phyloP scores from a whole-genome alignment of 352 stramenopile genomes.

The Pythium diclinum region DNA sequence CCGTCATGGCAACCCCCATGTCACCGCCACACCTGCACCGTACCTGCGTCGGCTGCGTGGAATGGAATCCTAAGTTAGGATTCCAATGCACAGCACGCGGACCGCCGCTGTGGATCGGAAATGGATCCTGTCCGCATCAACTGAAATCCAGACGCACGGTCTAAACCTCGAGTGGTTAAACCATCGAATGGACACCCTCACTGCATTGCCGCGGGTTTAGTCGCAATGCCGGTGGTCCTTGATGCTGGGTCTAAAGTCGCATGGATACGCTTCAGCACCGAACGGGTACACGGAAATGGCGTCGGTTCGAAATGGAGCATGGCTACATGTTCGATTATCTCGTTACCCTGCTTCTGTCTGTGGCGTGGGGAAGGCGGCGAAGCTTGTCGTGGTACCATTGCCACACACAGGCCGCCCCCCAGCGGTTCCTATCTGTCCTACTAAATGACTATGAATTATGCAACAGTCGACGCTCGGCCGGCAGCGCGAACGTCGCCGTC shows the following conservation, averaged over 20 bases:
- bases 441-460: constrained; percentile 13
- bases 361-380: not conserved
- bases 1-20: no score
- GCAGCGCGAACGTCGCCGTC: not conserved
- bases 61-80: no score
- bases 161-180: no score
- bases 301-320: not conserved
- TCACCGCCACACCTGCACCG: no score
- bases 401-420: not conserved
- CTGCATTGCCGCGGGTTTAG: no score
- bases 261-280: not conserved
- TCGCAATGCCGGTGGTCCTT: no score
- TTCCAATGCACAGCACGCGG: no score
- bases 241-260: not conserved
- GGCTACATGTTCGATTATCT: not conserved
- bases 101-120: no score
- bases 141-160: no score
- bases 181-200: no score
- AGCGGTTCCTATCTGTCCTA: constrained; percentile 27
- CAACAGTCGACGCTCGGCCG: not conserved
- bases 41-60: no score
- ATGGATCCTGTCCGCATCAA: no score
- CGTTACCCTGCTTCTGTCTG: not conserved
- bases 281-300: not conserved
- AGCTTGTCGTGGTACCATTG: constrained; percentile 22